phyloP scores from a whole-genome alignment of 2,329 filamentous ascomycete species.

The Microdochium paspali region DNA sequence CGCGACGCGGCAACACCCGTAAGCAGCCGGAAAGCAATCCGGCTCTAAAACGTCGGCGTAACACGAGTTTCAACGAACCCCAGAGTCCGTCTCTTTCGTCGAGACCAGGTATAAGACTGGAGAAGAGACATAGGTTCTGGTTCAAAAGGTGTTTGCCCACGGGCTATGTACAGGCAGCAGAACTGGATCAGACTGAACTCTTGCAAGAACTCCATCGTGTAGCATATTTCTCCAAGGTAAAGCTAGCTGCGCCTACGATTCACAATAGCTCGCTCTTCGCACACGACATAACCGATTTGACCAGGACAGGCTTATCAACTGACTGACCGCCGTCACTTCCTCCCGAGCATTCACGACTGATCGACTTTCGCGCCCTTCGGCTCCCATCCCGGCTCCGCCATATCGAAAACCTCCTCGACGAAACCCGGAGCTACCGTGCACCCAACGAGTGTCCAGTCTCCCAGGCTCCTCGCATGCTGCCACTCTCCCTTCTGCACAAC shows the following conservation, averaged over 20 bases:
- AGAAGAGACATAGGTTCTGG: too few relatives aligned
- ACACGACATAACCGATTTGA: too few relatives aligned
- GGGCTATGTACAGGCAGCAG: too few relatives aligned
- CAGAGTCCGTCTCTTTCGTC: too few relatives aligned
- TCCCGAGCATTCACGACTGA: too few relatives aligned
- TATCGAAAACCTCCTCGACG: constrained; percentile 15
- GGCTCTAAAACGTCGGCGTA: constrained; percentile 12
- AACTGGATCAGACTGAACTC: too few relatives aligned
- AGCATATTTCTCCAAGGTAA: too few relatives aligned
- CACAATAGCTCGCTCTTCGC: too few relatives aligned
- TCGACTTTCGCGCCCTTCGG: constrained; percentile 4
- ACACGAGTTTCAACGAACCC: constrained; percentile 14
- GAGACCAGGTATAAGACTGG: too few relatives aligned
- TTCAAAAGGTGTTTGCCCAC: too few relatives aligned
- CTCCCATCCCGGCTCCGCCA: constrained; percentile 15
- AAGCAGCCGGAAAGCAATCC: constrained; percentile 37
- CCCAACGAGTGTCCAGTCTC: constrained; percentile 39
- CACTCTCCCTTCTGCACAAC: constrained; percentile 29
- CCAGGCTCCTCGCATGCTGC: constrained; percentile 34
- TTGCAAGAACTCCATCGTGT: too few relatives aligned
- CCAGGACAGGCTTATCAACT: not conserved
- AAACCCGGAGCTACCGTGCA: constrained; percentile 18
- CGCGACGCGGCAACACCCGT: constrained; percentile 31
- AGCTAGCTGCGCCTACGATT: too few relatives aligned
- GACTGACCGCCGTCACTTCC: not conserved